A percentile compares a stretch with the other conserved stretches of the same genome.
phyloP scores from a whole-genome alignment of 306 rosid genomes.

The Macrotyloma uniflorum region DNA sequence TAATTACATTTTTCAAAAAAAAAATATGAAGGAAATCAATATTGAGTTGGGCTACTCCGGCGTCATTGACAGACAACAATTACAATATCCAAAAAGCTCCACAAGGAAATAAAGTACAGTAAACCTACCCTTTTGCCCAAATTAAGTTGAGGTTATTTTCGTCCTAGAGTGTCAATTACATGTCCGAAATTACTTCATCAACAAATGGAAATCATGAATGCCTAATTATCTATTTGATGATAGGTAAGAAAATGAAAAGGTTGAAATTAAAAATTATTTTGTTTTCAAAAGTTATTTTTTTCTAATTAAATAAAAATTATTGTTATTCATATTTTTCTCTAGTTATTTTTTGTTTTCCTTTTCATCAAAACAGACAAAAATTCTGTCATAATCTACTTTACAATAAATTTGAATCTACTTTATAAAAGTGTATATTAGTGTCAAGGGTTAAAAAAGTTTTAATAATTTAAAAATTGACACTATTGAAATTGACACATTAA shows the following conservation, averaged over 20 bases:
- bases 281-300: no score
- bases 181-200: not conserved
- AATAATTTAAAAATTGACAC: no score
- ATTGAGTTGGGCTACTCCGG: not conserved
- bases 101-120: not conserved
- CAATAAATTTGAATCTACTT: no score
- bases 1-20: not conserved
- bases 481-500: no score
- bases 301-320: no score
- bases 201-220: not conserved
- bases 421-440: no score
- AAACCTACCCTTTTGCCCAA: not conserved
- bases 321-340: no score
- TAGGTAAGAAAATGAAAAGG: not conserved
- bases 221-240: not conserved
- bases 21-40: not conserved
- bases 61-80: not conserved
- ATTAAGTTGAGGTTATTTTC: not conserved
- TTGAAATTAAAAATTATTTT: not conserved
- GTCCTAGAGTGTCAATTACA: not conserved
- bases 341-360: no score
- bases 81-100: not conserved
- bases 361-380: no score
- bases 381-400: no score
- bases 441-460: no score